Conservation (phyloP, 2,329 filamentous ascomycete species). For the Fusarium neocosmosporiellum region DNA sequence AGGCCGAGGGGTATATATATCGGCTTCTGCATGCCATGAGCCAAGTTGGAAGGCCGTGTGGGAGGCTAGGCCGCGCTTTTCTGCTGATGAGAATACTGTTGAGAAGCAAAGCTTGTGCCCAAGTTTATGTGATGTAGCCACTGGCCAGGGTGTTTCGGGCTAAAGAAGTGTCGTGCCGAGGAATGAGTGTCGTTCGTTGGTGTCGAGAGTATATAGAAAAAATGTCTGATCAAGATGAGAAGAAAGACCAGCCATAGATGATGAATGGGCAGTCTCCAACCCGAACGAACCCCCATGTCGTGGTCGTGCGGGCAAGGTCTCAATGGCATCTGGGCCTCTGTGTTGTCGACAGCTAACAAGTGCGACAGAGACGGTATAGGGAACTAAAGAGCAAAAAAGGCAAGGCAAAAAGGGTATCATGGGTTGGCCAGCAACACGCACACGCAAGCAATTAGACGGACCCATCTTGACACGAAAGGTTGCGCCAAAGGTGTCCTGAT, state of each 20-base stretch:
- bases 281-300: not conserved
- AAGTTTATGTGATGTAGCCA: not conserved
- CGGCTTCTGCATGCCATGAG: not conserved
- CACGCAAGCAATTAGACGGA: not conserved
- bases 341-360: not conserved
- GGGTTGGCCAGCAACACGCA: not conserved
- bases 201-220: not conserved
- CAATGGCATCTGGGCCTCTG: accelerated
- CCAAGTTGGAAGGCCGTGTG: not conserved
- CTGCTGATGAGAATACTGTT: not conserved
- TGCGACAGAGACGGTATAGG: not conserved
- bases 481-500: not conserved
- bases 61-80: not conserved
- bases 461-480: not conserved
- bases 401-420: not conserved
- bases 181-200: not conserved
- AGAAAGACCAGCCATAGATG: not conserved
- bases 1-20: not conserved
- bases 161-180: not conserved
- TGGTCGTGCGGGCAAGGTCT: not conserved
- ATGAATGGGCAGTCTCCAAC: not conserved
- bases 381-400: not conserved
- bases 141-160: no score
- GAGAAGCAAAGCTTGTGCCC: not conserved
- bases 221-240: not conserved